Percentiles rank a stretch among this genome's conserved stretches.
These are phyloP conservation scores for Penicillium sp. DNA, from an alignment of 2,329 filamentous ascomycete species.

Conservation along the genomic window DNA sequence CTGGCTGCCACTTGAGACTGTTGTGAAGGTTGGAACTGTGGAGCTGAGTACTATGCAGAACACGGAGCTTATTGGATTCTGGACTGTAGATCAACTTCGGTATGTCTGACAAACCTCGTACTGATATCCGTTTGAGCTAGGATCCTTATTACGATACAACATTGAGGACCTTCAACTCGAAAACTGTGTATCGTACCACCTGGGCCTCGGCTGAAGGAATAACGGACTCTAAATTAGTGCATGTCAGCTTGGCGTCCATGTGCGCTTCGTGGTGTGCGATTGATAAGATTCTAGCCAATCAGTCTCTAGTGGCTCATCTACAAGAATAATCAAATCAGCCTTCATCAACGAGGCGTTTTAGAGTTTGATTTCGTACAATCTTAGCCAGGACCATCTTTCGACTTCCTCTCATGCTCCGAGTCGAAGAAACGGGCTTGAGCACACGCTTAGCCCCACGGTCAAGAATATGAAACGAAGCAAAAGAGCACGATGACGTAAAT, in stretches of 20 bases:
- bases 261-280: neutral
- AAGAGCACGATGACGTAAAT: neutral
- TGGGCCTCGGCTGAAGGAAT: neutral
- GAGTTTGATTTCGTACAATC: neutral
- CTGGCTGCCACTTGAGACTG: neutral
- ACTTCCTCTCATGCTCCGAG: neutral
- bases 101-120: neutral
- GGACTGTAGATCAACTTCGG: neutral
- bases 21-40: neutral
- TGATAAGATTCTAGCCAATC: slow-evolving; percentile 4
- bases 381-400: neutral
- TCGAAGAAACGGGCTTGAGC: neutral
- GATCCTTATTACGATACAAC: neutral
- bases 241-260: neutral
- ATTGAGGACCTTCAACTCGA: neutral
- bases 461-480: neutral
- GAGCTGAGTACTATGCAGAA: neutral
- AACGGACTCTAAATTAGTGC: neutral
- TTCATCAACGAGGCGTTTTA: neutral
- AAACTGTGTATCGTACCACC: neutral
- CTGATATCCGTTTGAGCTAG: neutral
- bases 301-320: neutral
- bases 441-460: neutral
- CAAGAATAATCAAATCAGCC: neutral
- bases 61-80: neutral